These are phyloP conservation scores for Saccharomyces kudriavzevii DNA, from an alignment of 805 yeast species.

Conservation along the genomic window DNA sequence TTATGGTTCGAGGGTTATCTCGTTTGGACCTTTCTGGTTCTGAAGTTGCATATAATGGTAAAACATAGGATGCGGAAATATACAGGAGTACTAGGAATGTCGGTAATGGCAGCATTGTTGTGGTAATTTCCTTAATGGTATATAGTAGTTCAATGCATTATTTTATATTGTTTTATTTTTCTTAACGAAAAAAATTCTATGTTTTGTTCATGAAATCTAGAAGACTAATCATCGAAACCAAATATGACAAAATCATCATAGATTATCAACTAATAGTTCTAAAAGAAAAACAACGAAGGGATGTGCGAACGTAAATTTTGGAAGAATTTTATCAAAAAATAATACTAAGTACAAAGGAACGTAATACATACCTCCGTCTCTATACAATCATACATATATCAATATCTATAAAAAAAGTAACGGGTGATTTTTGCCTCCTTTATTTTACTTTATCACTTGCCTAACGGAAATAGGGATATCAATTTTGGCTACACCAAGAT, in stretches of 20 bases:
- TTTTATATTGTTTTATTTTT: neutral
- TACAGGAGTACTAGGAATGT: slow-evolving; percentile 11
- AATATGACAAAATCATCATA: neutral
- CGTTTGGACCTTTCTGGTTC: slow-evolving; percentile 13
- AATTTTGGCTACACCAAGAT: slow-evolving; percentile 7
- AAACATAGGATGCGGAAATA: slow-evolving; percentile 24
- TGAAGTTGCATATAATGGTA: slow-evolving; percentile 17
- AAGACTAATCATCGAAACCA: neutral
- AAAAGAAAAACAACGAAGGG: neutral
- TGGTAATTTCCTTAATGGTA: neutral
- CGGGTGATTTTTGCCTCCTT: neutral
- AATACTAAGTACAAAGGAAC: neutral
- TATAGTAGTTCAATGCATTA: neutral
- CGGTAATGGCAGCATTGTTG: neutral
- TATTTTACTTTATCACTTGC: neutral
- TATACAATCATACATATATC: neutral
- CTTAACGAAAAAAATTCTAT: neutral
- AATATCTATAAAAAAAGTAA: neutral
- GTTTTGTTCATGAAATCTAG: neutral
- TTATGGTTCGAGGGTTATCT: slow-evolving; percentile 24
- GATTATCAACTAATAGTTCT: neutral
- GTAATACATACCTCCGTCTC: neutral
- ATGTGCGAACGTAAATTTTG: neutral
- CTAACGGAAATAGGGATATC: slow-evolving; percentile 13
- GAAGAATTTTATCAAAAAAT: neutral